Percentiles rank a stretch among this genome's conserved stretches.
Conservation (phyloP, 2,329 filamentous ascomycete genomes). For the Ophiostoma triangulosporum region DNA sequence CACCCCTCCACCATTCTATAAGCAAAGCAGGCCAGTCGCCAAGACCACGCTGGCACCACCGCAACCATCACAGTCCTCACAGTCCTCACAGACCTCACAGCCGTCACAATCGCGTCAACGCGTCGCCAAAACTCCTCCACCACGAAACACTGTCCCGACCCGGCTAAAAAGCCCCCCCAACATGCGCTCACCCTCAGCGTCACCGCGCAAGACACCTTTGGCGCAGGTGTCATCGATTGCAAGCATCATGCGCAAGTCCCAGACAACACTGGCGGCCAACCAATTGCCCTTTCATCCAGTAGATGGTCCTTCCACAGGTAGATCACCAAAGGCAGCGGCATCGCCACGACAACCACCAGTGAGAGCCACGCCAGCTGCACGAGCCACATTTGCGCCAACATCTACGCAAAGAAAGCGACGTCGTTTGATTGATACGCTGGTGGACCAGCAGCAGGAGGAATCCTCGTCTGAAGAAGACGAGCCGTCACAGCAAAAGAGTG, state of each 20-base stretch:
- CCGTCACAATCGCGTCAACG: constrained; percentile 2
- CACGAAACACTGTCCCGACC: background rate
- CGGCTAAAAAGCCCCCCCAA: background rate
- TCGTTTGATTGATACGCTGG: constrained; percentile 30
- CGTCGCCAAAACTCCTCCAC: constrained; percentile 7
- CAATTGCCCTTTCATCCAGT: constrained; percentile 6
- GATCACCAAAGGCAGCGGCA: background rate
- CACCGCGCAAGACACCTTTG: constrained; percentile 4
- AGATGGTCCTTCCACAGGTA: background rate
- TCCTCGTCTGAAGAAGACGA: constrained; percentile 14
- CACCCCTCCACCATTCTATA: constrained; percentile 2
- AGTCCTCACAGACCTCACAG: background rate
- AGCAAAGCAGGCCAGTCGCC: background rate
- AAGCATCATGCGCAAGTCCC: background rate
- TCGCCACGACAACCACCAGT: background rate
- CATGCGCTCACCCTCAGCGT: constrained; percentile 1
- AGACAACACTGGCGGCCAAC: background rate
- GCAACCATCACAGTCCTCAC: background rate
- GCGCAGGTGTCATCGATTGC: background rate
- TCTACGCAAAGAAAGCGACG: constrained; percentile 9
- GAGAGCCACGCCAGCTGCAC: background rate
- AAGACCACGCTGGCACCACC: background rate
- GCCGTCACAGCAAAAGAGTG: background rate
- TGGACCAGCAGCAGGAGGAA: constrained; percentile 25
- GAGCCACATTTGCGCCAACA: background rate